Percentiles rank a stretch among this genome's conserved stretches.
These are phyloP conservation scores for Eutrema salsugineum DNA, from an alignment of 441 rosid genomes.

Conservation along the genomic window DNA sequence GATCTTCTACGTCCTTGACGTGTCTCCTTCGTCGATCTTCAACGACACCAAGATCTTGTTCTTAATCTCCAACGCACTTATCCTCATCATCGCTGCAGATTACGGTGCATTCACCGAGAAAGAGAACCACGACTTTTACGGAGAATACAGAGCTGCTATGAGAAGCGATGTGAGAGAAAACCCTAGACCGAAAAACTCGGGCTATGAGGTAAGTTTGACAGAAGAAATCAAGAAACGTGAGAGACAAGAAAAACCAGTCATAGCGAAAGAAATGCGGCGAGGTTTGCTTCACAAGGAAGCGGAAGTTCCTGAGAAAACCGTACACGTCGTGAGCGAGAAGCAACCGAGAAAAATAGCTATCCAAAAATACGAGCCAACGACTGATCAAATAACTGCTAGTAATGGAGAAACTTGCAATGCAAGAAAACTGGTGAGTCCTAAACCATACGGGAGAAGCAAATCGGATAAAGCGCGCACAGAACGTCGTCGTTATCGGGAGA, in stretches of 20 bases:
- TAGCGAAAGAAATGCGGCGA: background rate
- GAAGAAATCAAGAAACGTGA: constrained; percentile 4
- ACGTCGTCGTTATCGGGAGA: background rate
- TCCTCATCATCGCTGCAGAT: constrained; percentile 51
- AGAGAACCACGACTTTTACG: constrained; percentile 29
- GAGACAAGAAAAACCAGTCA: background rate
- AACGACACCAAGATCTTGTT: constrained; percentile 51
- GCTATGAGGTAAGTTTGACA: background rate
- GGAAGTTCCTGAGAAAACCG: constrained; percentile 2
- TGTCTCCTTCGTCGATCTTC: constrained; percentile 43
- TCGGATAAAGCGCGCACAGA: constrained; percentile 15
- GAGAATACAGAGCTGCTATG: constrained; percentile 18
- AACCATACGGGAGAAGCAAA: constrained; percentile 22
- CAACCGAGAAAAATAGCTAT: constrained; percentile 1
- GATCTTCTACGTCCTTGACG: constrained; percentile 38
- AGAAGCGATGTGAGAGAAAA: constrained; percentile 20
- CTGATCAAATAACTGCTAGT: background rate
- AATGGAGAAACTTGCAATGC: background rate
- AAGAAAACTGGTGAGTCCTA: background rate
- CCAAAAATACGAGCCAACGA: background rate
- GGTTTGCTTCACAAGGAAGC: background rate
- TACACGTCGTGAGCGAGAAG: background rate
- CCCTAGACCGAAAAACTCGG: background rate
- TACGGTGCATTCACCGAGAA: constrained; percentile 43
- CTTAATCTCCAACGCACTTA: constrained; percentile 57